Evolutionary conservation across 805 yeast genomes (phyloP), one percentile per base, ranked within the genome.

Genomic region (Spathaspora gorwiae): DNA sequence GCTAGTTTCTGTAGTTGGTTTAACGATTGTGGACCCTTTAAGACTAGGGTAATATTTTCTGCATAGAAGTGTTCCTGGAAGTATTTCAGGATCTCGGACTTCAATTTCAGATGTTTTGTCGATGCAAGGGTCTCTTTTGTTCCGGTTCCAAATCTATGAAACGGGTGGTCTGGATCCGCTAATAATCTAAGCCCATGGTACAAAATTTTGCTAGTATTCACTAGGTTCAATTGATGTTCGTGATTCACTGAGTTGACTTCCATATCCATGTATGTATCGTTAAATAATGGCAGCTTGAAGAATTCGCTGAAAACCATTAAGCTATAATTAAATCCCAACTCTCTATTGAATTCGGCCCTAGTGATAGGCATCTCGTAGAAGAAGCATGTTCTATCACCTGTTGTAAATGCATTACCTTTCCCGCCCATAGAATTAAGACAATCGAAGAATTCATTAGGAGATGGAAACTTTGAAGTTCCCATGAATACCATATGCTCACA

Each of bases 131-230:
- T 80, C n/a, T 63, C 55, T 13, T 64, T 59, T 52, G 75, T 78
- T 0, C 95, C 95, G 0, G 92, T 83, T 0, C 81, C 73, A 60
- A 86, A 86, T 42, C 80, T 65, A 48, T 69, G 68, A 55, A 85
- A 86, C 0, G 78, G 83, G 52, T 80, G 84, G 0, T 54, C 24
- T 1, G 55, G 40, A 43, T 68, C 68, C 1, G 84, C 70, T 12
- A 85, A 53, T 3, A 80, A 47, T 39, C 84, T 70, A 6, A 78
- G 56, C 0, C 83, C 87, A 51, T 86, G 89, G 48, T 75, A 81
- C 29, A 82, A 52, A 0, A 78, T 56, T 56, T 83, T 82, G 5
- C 67, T 70, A 0, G 50, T 11, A 11, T 65, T 62, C 1, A 69
- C 53, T 11, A 70, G 63, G 49, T 85, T 86, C n/a, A 72, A 68